Evolutionary conservation across 306 rosid species (phyloP), one percentile per base, ranked within the genome.

Genomic region (Acacia crassicarpa): DNA sequence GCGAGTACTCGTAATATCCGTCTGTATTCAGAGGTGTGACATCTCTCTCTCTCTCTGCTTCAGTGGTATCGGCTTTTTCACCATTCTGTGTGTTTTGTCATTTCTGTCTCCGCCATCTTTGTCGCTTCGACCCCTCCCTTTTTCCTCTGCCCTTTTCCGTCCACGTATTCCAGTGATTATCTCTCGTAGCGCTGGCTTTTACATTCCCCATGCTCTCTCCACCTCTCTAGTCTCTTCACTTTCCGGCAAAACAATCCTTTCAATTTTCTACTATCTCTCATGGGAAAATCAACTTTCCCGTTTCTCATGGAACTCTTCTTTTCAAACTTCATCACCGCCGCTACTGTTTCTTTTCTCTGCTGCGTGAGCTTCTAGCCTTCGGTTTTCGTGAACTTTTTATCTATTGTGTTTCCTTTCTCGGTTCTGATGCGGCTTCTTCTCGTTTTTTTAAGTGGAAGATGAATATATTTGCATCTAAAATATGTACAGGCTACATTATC

Each of bases 81-180:
- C 46, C 79, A 74, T 84, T 77, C 30, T 79, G 25, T 4, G 35
- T 85, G 89, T 81, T 86, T 83, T 49, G 87, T 85, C 87, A 79
- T 86, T 73, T 79, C 27, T 78, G 86, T 82, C 84, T 75, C 87
- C 87, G 92, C 80, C 82, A 65, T 82, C 63, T 74, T 74, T 87
- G 89, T 91, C 90, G 82, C 67, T 58, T 25, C 70, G 65, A 11
- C 32, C 44, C 49, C 32, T n/a, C n/a, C 49, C 35, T 30, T 63
- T 56, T 45, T 80, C 78, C 25, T 45, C 70, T 80, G 59, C 75
- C 66, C 45, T 76, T 72, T 75, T 75, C 75, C 63, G 19, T 77
- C 61, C 83, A 72, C 59, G 67, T 77, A 11, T 44, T 23, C 13
- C 2, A 23, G 25, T 35, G 40, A 66, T 33, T 30, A 16, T 61